Evolutionary conservation across 495 filamentous ascomycete species (phyloP).

Genomic region (Penicillium daleae): DNA sequence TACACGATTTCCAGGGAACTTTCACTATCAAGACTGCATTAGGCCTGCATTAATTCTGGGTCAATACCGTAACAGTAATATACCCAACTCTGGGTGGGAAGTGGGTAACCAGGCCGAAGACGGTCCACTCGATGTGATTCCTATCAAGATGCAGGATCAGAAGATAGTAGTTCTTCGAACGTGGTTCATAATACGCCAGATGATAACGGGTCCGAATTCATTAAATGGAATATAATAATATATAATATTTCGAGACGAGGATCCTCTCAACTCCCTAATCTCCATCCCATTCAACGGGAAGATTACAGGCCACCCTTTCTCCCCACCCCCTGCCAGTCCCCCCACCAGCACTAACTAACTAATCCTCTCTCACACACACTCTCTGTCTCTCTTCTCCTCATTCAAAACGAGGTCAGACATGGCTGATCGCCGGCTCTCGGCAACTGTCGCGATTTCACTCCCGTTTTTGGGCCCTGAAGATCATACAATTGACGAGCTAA

Average conservation of each 20-base stretch:
- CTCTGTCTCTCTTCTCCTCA: not conserved
- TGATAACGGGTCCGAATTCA: not conserved
- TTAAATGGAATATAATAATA: no score
- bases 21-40: no score
- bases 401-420: slow-evolving; percentile 13
- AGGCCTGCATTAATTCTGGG: no score
- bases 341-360: no score
- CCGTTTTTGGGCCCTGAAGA: slow-evolving; percentile 31
- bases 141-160: slow-evolving; percentile 1
- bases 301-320: not conserved
- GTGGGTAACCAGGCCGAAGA: slow-evolving; percentile 3
- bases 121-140: not conserved
- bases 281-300: no score
- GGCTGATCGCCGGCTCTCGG: slow-evolving; percentile 28
- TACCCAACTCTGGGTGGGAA: not conserved
- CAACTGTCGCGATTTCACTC: slow-evolving; percentile 7
- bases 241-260: no score
- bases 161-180: no score
- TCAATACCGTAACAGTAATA: not conserved
- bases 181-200: no score
- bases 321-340: not conserved
- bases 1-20: no score
- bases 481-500: slow-evolving; percentile 16
- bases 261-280: no score
- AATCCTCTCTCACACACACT: no score